Conservation (phyloP, 2,329 filamentous ascomycete species). For the Triangularia verruculosa region DNA sequence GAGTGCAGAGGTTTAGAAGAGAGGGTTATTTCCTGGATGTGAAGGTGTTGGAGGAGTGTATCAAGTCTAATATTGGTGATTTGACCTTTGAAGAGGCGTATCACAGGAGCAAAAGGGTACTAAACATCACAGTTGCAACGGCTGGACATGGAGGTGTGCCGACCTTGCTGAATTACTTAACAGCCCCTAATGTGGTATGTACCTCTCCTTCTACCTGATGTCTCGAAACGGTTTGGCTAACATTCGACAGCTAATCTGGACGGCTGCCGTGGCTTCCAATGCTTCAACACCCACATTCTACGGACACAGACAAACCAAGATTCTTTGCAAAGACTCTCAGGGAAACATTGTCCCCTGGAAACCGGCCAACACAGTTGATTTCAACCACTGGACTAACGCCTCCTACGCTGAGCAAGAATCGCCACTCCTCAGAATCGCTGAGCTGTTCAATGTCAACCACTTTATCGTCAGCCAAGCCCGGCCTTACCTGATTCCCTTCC, state of each 20-base stretch:
- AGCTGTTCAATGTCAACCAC: conserved; percentile 91
- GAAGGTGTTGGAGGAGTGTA: conserved; percentile 76
- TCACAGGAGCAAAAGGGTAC: conserved; percentile 74
- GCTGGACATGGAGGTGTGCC: conserved; percentile 72
- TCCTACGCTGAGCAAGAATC: conserved; percentile 64
- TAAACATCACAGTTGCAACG: conserved; percentile 89
- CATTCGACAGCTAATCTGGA: conserved; percentile 67
- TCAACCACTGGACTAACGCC: conserved; percentile 65
- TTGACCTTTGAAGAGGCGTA: conserved; percentile 93
- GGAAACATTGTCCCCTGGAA: conserved; percentile 74
- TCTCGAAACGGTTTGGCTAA: neutral
- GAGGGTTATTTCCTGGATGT: conserved; percentile 85
- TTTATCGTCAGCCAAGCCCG: conserved; percentile 92
- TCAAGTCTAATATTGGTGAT: conserved; percentile 81
- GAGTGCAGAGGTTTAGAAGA: conserved; percentile 64
- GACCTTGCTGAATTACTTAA: conserved; percentile 85
- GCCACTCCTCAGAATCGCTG: conserved; percentile 67
- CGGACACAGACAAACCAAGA: conserved; percentile 58
- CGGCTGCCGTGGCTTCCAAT: conserved; percentile 74
- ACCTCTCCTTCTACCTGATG: neutral
- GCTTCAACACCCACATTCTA: conserved; percentile 64
- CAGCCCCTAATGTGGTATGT: conserved; percentile 85
- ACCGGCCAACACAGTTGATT: conserved; percentile 57
- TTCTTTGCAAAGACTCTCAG: conserved; percentile 75
- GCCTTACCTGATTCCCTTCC: conserved; percentile 83